Conservation (phyloP, 2,329 filamentous ascomycete genomes). For the Epichloe glyceriae region DNA sequence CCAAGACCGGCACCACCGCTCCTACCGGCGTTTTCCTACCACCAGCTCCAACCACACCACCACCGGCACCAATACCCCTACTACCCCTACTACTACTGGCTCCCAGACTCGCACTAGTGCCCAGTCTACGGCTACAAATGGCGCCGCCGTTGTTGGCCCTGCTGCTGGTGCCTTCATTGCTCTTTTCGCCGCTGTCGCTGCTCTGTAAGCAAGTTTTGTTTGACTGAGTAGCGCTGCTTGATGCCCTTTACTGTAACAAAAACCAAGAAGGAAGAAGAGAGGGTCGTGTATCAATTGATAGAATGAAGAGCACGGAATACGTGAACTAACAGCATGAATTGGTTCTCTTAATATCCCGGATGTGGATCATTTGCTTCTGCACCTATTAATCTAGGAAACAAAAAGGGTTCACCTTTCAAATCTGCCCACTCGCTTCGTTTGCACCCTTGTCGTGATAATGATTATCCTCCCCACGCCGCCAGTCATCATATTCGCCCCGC, state of each 20-base stretch:
- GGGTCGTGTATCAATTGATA: not conserved
- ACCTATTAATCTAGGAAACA: constrained; percentile 1
- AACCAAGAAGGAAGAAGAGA: not conserved
- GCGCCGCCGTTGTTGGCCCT: constrained; percentile 2
- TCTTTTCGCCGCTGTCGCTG: constrained; percentile 18
- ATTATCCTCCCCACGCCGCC: no score
- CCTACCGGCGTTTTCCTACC: constrained; percentile 5
- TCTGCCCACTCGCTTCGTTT: not conserved
- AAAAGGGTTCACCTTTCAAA: not conserved
- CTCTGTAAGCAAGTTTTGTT: constrained; percentile 16
- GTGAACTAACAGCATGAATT: not conserved
- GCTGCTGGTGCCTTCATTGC: constrained; percentile 18
- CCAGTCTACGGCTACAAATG: not conserved
- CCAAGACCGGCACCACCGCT: not conserved
- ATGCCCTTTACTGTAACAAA: not conserved
- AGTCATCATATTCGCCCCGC: not conserved
- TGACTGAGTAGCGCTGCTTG: not conserved
- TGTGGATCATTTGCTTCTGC: constrained; percentile 2
- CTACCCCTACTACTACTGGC: not conserved
- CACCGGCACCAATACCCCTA: not conserved
- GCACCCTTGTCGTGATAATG: no score
- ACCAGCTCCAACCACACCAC: constrained; percentile 1
- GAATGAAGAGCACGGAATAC: not conserved
- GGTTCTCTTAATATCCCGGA: not conserved
- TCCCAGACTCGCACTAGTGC: not conserved